These are phyloP conservation scores for Paraurostyla sp. DNA, from an alignment of 73 alveolate species.

Conservation along the genomic window DNA sequence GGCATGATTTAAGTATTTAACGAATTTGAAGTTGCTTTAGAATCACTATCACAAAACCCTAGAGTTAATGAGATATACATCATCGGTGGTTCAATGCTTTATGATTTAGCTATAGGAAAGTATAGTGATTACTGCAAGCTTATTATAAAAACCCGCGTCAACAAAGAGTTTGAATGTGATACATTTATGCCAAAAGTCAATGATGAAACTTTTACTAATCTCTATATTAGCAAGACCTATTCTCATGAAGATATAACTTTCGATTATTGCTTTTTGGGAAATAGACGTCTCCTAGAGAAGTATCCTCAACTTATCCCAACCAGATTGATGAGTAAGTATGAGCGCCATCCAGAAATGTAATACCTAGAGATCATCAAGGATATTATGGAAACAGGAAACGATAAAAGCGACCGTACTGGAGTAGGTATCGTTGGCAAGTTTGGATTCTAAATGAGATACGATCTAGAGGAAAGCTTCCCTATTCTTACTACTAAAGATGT, in stretches of 20 bases:
- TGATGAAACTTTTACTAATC: not conserved
- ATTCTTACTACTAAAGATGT: constrained; percentile 95
- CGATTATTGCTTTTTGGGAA: constrained; percentile 68
- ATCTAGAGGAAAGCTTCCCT: constrained; percentile 92
- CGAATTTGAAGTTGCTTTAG: constrained; percentile 60
- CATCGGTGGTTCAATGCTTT: constrained; percentile 81
- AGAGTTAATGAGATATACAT: constrained; percentile 76
- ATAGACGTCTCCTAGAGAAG: not conserved
- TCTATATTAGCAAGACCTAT: constrained; percentile 62
- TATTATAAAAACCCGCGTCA: constrained; percentile 62
- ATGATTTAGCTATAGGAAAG: not conserved
- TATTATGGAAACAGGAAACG: constrained; percentile 77
- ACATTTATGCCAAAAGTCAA: constrained; percentile 52
- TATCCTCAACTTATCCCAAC: constrained; percentile 51
- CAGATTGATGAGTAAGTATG: constrained; percentile 31
- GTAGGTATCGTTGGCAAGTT: constrained; percentile 91
- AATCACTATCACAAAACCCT: constrained; percentile 57
- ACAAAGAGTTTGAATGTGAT: constrained; percentile 64
- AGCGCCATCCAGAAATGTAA: constrained; percentile 80
- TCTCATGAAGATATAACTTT: constrained; percentile 54
- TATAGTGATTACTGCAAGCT: constrained; percentile 36
- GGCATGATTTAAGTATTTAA: constrained; percentile 29
- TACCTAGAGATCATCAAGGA: constrained; percentile 81
- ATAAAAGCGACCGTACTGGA: constrained; percentile 85
- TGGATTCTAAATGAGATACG: constrained; percentile 93